Evolutionary conservation across 257 asterid genomes (phyloP), one percentile per base, ranked within the genome.

Genomic region (Solanum ossicruentum): DNA sequence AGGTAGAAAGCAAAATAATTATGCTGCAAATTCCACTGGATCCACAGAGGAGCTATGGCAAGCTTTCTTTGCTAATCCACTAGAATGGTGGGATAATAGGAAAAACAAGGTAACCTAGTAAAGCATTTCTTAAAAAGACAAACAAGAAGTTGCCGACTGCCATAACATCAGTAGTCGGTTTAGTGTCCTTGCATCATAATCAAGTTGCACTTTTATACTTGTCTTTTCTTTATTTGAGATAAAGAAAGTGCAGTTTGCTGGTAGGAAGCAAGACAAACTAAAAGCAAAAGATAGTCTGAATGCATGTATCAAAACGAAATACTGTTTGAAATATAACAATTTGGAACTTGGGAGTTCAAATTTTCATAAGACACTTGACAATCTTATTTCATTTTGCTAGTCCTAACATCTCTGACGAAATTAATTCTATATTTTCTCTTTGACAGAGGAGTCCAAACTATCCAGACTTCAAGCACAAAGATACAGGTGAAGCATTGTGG

Each of bases 381-480:
- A 39, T 32, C 32, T 66, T 39, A 39, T 39, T 69, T 71, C 49
- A 10, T 41, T 71, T 41, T 71, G 32, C 55, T 20, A 18, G 69
- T 23, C 23, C 21, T 61, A 61, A 21, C 69, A 20, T 72, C 55
- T n/a, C 55, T 72, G 56, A 75, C 21, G 1, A 81, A 56, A 82
- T 10, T 39, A 81, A 47, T 60, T 36, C 16, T 84, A 73, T 60
- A 49, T 57, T 45, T 18, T 75, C 85, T 17, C 82, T 85, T 91
- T 83, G 28, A 71, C 93, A 96, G 99, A 91, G 94, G 89, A 95
- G 93, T 88, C 97, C 99, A 36, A 96, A 93, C 84, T 93, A 93
- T 89, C 99, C 99, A 39, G 99, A 95, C 90, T 96, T 96, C 91
- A 96, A 96, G 94, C 98, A 96, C 95, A 96, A 96, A 88, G 98